Evolutionary conservation across 768 basidiomycete species (phyloP).

Genomic region (Auriscalpium orientale): DNA sequence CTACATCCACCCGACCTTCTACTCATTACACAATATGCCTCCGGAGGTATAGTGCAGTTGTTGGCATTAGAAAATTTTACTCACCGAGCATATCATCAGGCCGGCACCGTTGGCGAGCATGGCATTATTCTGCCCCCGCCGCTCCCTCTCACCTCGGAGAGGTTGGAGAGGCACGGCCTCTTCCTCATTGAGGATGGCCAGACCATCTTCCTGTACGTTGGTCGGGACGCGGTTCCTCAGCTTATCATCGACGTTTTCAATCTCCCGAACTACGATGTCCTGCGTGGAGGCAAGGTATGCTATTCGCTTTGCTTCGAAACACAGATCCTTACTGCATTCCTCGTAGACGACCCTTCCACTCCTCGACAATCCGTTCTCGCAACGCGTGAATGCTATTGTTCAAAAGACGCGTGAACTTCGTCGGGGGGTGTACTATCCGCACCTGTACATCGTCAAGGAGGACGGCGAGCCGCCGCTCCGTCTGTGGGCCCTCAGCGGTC

Average conservation of each 20-base stretch:
- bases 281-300: constrained; percentile 88
- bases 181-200: constrained; percentile 97
- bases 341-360: constrained; percentile 76
- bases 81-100: constrained; percentile 34
- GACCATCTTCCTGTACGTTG: constrained; percentile 96
- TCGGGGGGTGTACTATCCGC: constrained; percentile 86
- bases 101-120: constrained; percentile 83
- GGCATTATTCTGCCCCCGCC: constrained; percentile 86
- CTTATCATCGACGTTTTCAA: constrained; percentile 92
- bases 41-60: constrained; percentile 55
- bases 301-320: constrained; percentile 1
- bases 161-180: constrained; percentile 89
- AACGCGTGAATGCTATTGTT: constrained; percentile 88
- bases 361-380: constrained; percentile 92
- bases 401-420: constrained; percentile 94
- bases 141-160: constrained; percentile 89
- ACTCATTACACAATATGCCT: constrained; percentile 94
- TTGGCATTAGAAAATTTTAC: neutral
- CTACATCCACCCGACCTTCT: constrained; percentile 93
- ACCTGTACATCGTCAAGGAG: constrained; percentile 95
- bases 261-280: constrained; percentile 76
- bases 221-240: constrained; percentile 96
- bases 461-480: constrained; percentile 93
- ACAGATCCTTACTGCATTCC: neutral
- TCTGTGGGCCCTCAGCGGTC: constrained; percentile 88